These are phyloP conservation scores for Colletotrichum eleusines DNA, from an alignment of 2,329 filamentous ascomycete species.

Conservation along the genomic window DNA sequence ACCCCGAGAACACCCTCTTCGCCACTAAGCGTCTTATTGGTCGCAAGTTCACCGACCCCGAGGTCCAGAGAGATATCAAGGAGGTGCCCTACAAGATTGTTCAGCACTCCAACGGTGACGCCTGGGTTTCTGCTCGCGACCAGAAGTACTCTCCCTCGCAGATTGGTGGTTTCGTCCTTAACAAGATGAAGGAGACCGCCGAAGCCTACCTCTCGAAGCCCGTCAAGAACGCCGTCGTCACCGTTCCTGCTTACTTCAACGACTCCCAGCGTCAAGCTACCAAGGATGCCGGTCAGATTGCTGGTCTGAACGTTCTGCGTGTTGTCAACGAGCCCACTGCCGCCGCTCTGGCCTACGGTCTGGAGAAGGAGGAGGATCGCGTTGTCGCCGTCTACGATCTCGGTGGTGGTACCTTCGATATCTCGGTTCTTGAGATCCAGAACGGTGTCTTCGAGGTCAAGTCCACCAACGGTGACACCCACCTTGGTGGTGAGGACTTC, in stretches of 20 bases:
- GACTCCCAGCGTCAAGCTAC: slow-evolving; percentile 97
- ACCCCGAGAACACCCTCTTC: slow-evolving; percentile 98
- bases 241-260: slow-evolving; percentile 98
- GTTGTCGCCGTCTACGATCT: slow-evolving; percentile 97
- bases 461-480: slow-evolving; percentile 98
- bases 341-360: slow-evolving; percentile 93
- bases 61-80: slow-evolving; percentile 97
- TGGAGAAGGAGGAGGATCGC: slow-evolving; percentile 93
- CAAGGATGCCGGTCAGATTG: slow-evolving; percentile 97
- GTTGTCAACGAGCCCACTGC: slow-evolving; percentile 98
- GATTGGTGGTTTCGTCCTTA: slow-evolving; percentile 94
- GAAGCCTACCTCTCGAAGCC: slow-evolving; percentile 92
- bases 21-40: slow-evolving; percentile 99
- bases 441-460: slow-evolving; percentile 99
- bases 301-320: slow-evolving; percentile 95
- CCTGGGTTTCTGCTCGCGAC: slow-evolving; percentile 92
- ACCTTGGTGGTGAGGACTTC: slow-evolving; percentile 98
- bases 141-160: slow-evolving; percentile 99
- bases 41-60: slow-evolving; percentile 92
- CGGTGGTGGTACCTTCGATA: slow-evolving; percentile 99
- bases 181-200: slow-evolving; percentile 99
- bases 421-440: slow-evolving; percentile 97
- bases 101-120: slow-evolving; percentile 95
- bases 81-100: slow-evolving; percentile 99
- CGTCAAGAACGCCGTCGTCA: slow-evolving; percentile 96